Percentiles rank a stretch among this genome's conserved stretches.
Evolutionary conservation across 2,329 filamentous ascomycete species (phyloP).

Genomic region (Botrytis porri): DNA sequence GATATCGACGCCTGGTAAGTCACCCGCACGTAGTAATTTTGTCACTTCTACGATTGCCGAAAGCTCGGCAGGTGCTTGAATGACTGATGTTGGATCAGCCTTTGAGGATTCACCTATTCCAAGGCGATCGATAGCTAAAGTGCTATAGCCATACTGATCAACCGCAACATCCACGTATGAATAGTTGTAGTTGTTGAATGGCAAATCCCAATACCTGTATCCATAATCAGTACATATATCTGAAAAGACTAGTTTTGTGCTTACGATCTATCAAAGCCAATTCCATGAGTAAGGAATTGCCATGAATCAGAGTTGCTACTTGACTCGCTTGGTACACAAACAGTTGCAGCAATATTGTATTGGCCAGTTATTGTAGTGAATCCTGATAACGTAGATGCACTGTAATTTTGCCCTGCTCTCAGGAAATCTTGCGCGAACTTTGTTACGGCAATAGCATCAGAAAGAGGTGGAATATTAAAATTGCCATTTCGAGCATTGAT

Average conservation of each 20-base stretch:
- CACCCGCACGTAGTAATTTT: neutral
- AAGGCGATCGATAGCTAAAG: slow-evolving; percentile 12
- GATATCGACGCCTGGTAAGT: neutral
- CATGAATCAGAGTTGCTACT: neutral
- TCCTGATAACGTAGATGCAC: neutral
- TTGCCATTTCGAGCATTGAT: slow-evolving; percentile 16
- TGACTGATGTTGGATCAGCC: neutral
- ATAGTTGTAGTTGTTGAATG: slow-evolving; percentile 11
- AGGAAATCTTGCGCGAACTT: slow-evolving; percentile 11
- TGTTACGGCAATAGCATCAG: slow-evolving; percentile 1
- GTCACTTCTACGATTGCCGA: slow-evolving; percentile 14
- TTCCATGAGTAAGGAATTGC: slow-evolving; percentile 19
- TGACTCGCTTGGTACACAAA: neutral
- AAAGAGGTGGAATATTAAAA: slow-evolving; percentile 13
- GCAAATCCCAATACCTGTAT: slow-evolving; percentile 17
- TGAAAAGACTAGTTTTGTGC: neutral
- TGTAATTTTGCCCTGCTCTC: slow-evolving; percentile 13
- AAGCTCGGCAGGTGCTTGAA: slow-evolving; percentile 15
- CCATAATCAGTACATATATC: neutral
- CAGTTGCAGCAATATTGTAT: slow-evolving; percentile 16
- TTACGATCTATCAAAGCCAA: slow-evolving; percentile 15
- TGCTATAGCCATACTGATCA: slow-evolving; percentile 16
- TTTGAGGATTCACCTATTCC: slow-evolving; percentile 15
- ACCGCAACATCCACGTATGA: slow-evolving; percentile 15
- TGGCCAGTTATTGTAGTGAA: slow-evolving; percentile 1